Evolutionary conservation across 441 rosid species (phyloP), one percentile per base, ranked within the genome.

Genomic region (Manihot esculenta): DNA sequence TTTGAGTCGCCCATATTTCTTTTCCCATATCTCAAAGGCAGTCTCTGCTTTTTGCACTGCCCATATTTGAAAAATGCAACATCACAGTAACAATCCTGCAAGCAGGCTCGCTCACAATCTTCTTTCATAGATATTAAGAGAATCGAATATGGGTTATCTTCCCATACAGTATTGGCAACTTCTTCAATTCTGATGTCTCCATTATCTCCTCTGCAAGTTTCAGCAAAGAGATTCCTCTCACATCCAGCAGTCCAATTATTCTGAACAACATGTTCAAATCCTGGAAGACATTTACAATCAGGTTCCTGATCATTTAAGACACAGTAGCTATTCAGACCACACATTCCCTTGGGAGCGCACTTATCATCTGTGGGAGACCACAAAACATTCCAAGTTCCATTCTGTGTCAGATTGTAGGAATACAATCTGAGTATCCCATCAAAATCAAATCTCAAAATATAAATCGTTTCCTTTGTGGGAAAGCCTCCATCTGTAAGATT

Each of bases 311-410:
- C 60, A 7, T 38, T 64, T 6, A 49, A 6, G 45, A 57, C 44
- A 27, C 84, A 83, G 48, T 7, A 75, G 23, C 75, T 70, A 51
- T 81, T 81, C 41, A 73, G 0, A 0, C 84, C 81, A 24, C 80
- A 81, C 21, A 75, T 12, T 35, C 80, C 74, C 7, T 1, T 56
- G 1, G 76, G 72, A 1, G 17, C 38, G 6, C 86, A 80, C 23
- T 62, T 56, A 17, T 48, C 56, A 0, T 5, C 0, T 2, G 76
- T 15, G 2, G 53, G 53, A 15, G 0, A 0, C 80, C 78, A 66
- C 10, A 0, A 1, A 26, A 69, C 38, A 0, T 68, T 74, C 71
- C 42, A 15, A 6, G 42, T 62, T 13, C 51, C 66, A 6, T 45
- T 64, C 21, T 15, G 13, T 23, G 33, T 64, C 14, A 64, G 68